Percentiles rank a stretch among this genome's conserved stretches.
These are phyloP conservation scores for Auricularia cornea DNA, from an alignment of 768 basidiomycete genomes.

Conservation along the genomic window DNA sequence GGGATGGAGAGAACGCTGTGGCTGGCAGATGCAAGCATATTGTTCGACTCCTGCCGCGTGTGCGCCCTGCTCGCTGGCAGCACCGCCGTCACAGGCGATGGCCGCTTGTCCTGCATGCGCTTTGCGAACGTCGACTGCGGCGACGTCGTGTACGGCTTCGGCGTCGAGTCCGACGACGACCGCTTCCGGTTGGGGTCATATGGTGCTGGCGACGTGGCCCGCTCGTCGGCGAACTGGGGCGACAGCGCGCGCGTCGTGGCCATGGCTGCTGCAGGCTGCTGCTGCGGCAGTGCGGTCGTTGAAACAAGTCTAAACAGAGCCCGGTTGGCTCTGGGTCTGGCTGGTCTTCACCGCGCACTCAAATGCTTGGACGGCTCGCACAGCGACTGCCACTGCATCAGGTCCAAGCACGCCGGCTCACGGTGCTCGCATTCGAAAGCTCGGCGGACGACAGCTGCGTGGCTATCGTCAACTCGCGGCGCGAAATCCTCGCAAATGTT, in stretches of 20 bases:
- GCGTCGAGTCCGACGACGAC: background rate
- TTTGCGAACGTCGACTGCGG: background rate
- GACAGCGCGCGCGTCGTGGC: background rate
- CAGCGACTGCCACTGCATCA: too few species aligned
- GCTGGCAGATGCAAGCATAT: background rate
- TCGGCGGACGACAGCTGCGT: constrained; percentile 94
- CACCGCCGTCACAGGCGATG: background rate
- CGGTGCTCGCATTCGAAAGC: constrained; percentile 70
- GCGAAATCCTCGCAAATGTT: constrained; percentile 71
- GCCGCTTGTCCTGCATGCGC: background rate
- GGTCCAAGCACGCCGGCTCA: too few species aligned
- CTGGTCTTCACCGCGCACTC: too few species aligned
- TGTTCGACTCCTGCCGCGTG: background rate
- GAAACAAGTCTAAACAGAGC: background rate
- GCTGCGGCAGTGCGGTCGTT: background rate
- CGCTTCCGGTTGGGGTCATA: background rate
- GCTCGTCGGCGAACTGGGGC: background rate
- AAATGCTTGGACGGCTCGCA: too few species aligned
- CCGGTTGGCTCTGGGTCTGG: too few species aligned
- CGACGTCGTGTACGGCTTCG: background rate
- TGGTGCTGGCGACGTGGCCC: background rate
- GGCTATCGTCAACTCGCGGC: constrained; percentile 68
- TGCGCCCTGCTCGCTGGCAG: background rate
- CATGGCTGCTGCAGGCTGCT: too few species aligned
- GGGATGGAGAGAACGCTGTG: background rate